phyloP scores from a whole-genome alignment of 495 filamentous ascomycete species.

The Staphylotrichum tortipilum region DNA sequence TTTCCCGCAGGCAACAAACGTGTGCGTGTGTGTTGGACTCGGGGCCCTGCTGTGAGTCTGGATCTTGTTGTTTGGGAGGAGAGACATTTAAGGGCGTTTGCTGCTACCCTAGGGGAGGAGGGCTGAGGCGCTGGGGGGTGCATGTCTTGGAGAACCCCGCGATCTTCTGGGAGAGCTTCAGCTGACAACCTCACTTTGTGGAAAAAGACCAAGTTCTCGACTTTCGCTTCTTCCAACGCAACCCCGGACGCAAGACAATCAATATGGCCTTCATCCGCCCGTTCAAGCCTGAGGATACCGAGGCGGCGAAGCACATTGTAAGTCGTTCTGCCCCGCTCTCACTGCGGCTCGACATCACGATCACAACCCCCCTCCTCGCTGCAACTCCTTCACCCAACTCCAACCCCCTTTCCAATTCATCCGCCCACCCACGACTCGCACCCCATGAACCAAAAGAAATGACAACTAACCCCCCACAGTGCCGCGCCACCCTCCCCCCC shows the following conservation, averaged over 20 bases:
- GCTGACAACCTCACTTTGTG: too few relatives aligned
- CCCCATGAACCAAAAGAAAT: not conserved
- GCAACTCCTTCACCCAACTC: not conserved
- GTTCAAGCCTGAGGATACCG: slow-evolving; percentile 23
- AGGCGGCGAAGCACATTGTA: slow-evolving; percentile 30
- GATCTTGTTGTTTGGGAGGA: too few relatives aligned
- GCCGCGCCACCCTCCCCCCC: slow-evolving; percentile 33
- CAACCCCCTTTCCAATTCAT: not conserved
- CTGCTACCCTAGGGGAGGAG: too few relatives aligned
- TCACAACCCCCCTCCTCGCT: not conserved
- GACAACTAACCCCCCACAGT: slow-evolving; percentile 17
- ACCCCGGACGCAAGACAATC: not conserved
- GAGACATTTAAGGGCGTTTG: too few relatives aligned
- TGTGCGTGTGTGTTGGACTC: too few relatives aligned
- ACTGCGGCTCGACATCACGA: too few relatives aligned
- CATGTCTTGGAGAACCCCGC: too few relatives aligned
- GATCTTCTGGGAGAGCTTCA: too few relatives aligned
- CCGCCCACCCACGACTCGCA: not conserved
- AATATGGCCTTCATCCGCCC: slow-evolving; percentile 32
- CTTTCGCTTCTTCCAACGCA: too few relatives aligned
- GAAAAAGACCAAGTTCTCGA: too few relatives aligned
- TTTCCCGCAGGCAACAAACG: not conserved
- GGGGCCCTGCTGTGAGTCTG: too few relatives aligned
- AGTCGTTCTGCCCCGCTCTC: slow-evolving; percentile 1
- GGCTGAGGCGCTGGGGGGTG: too few relatives aligned